phyloP scores from a whole-genome alignment of 1,139 yeast genomes.

The Eremothecium cymbalariae region DNA sequence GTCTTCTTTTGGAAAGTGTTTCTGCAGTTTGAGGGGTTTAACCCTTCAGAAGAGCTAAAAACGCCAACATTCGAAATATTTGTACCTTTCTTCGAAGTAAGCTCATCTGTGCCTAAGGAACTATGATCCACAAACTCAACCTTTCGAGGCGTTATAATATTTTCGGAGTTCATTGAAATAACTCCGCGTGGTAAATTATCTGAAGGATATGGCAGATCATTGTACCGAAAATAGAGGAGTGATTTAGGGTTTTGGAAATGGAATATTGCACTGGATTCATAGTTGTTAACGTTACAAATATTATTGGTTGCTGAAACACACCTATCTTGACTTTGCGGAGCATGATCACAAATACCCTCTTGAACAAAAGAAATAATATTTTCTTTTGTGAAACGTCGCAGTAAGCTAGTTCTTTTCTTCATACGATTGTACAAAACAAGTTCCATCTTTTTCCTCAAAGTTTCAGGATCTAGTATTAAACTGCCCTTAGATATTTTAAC shows the following conservation, averaged over 20 bases:
- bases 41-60: too few species aligned
- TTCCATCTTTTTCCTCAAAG: conserved; percentile 1
- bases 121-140: too few species aligned
- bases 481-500: not conserved
- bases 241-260: conserved; percentile 21
- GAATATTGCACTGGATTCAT: conserved; percentile 19
- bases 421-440: not conserved
- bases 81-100: too few species aligned
- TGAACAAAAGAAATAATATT: conserved; percentile 13
- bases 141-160: too few species aligned
- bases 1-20: too few species aligned
- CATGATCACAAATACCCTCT: conserved; percentile 19
- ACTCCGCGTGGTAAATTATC: too few species aligned
- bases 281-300: conserved; percentile 22
- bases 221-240: too few species aligned
- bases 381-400: conserved; percentile 8
- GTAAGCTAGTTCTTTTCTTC: not conserved
- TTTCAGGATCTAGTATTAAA: not conserved
- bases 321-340: conserved; percentile 13
- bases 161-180: too few species aligned
- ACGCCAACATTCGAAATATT: too few species aligned
- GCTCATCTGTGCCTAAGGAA: too few species aligned
- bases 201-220: too few species aligned
- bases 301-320: conserved; percentile 21
- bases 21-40: too few species aligned